Evolutionary conservation across 108 stramenopile genomes (phyloP).

Genomic region (Pseudonitzschia multiseries): DNA sequence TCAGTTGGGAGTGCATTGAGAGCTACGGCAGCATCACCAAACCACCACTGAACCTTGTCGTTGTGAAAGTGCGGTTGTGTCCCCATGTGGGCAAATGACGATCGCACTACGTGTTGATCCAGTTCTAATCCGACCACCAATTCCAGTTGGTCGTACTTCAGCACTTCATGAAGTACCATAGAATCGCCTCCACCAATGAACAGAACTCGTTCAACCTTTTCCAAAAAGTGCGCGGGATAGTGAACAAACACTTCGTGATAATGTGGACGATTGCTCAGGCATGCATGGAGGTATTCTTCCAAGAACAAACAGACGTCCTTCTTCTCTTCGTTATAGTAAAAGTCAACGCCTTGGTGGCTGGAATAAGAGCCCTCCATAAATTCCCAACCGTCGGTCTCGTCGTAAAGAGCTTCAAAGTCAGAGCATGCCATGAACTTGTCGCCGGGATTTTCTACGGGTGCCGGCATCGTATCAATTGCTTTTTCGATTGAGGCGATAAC

Average conservation of each 20-base stretch:
- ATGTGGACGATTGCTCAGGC: slow-evolving; percentile 69
- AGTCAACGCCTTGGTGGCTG: slow-evolving; percentile 28
- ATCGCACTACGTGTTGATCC: slow-evolving; percentile 43
- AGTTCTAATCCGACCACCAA: slow-evolving; percentile 43
- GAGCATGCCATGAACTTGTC: slow-evolving; percentile 9
- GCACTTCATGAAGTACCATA: slow-evolving; percentile 47
- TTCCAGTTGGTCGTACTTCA: slow-evolving; percentile 50
- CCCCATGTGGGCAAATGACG: slow-evolving; percentile 26
- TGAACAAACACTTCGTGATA: slow-evolving; percentile 57
- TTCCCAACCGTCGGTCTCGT: neutral
- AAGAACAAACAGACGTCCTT: slow-evolving; percentile 60
- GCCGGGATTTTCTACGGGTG: neutral
- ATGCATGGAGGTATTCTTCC: slow-evolving; percentile 68
- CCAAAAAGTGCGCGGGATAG: slow-evolving; percentile 42
- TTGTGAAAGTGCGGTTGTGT: slow-evolving; percentile 51
- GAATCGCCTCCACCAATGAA: slow-evolving; percentile 53
- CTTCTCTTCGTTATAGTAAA: slow-evolving; percentile 14
- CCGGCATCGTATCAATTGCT: slow-evolving; percentile 5
- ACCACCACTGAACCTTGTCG: slow-evolving; percentile 42
- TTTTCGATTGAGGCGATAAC: slow-evolving; percentile 8
- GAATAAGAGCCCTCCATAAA: neutral
- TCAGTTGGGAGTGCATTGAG: slow-evolving; percentile 28
- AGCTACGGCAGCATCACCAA: slow-evolving; percentile 27
- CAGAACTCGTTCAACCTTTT: slow-evolving; percentile 27
- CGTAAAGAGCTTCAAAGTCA: slow-evolving; percentile 2